Evolutionary conservation across 768 basidiomycete species (phyloP), one percentile per base, ranked within the genome.

Genomic region (Pleurotus sapidus): DNA sequence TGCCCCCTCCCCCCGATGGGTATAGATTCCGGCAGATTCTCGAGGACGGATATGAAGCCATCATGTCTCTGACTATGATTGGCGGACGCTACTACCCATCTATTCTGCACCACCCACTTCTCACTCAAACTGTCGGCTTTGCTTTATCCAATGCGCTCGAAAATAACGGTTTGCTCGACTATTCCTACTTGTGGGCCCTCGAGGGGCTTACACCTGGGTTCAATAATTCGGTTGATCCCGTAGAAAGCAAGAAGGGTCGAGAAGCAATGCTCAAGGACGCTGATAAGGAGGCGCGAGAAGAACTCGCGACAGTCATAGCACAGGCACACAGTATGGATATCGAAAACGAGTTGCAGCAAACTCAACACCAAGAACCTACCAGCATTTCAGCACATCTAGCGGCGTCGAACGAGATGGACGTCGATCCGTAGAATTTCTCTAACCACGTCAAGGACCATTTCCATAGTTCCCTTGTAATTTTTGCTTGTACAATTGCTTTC

Each of bases 41-140:
- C 12, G 64, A 75, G 2, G 73, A 83, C 5, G 87, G 81, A 0
- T 68, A 81, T 58, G 89, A 93, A 68, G 80, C 80, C 14, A 80
- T 88, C 17, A 60, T 91, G n/a, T 84, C 84, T 2, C 75, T 93
- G 42, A 81, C 84, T 37, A 73, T 91, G 47, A 77, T 95, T 59
- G 84, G 84, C 30, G 93, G 93, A 30, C 78, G 93, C 56, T 94
- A 94, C 67, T 94, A 94, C 66, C 88, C 91, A 4, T 73, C 77
- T 5, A 75, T 94, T 37, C 76, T 92, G 20, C 65, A 74, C 18
- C 89, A 91, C 64, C 88, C 88, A 1, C 73, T 86, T 37, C 70
- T 92, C 17, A 69, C 68, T 11, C 67, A 71, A 3, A 63, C 62
- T 18, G 64, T 88, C 3, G 64, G 71, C 27, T 63, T 72, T 14